Evolutionary conservation across 2,329 filamentous ascomycete species (phyloP).

Genomic region (Phyllosticta ampelicida): DNA sequence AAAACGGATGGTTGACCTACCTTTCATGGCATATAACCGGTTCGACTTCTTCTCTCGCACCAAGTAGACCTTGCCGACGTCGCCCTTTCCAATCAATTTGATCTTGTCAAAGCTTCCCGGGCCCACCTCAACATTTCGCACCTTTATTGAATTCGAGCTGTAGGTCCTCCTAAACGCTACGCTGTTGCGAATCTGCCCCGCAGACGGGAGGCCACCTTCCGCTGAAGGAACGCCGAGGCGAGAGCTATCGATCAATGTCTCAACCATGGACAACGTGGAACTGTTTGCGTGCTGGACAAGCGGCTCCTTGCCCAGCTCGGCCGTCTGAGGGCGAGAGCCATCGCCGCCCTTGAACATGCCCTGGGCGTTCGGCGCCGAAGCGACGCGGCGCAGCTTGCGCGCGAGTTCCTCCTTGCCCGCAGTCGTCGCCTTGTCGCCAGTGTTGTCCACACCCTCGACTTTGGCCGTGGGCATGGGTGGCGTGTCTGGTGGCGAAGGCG

Average conservation of each 20-base stretch:
- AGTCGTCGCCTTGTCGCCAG: conserved; percentile 55
- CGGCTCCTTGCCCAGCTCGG: conserved; percentile 77
- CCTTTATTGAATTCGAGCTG: conserved; percentile 98
- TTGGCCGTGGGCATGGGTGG: conserved; percentile 54
- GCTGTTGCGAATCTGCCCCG: conserved; percentile 52
- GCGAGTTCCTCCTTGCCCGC: conserved; percentile 90
- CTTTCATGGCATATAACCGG: conserved; percentile 96
- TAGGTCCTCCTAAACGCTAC: conserved; percentile 87
- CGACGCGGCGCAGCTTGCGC: conserved; percentile 82
- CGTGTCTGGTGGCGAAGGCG: conserved; percentile 84
- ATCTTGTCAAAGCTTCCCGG: conserved; percentile 98
- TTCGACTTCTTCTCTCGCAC: conserved; percentile 97
- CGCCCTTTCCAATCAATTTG: conserved; percentile 96
- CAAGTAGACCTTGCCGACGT: conserved; percentile 96
- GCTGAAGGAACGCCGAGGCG: conserved; percentile 27
- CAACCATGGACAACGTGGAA: conserved; percentile 45
- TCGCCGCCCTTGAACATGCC: conserved; percentile 59
- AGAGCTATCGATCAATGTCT: conserved; percentile 25
- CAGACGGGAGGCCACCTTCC: conserved; percentile 51
- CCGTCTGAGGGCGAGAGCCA: conserved; percentile 59
- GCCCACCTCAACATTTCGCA: conserved; percentile 90
- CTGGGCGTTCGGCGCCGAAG: conserved; percentile 93
- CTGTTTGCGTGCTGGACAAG: conserved; percentile 47
- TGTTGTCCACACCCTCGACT: conserved; percentile 55
- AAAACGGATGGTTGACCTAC: conserved; percentile 39